These are phyloP conservation scores for Corymbia calophylla DNA, from an alignment of 441 rosid species.

Conservation along the genomic window DNA sequence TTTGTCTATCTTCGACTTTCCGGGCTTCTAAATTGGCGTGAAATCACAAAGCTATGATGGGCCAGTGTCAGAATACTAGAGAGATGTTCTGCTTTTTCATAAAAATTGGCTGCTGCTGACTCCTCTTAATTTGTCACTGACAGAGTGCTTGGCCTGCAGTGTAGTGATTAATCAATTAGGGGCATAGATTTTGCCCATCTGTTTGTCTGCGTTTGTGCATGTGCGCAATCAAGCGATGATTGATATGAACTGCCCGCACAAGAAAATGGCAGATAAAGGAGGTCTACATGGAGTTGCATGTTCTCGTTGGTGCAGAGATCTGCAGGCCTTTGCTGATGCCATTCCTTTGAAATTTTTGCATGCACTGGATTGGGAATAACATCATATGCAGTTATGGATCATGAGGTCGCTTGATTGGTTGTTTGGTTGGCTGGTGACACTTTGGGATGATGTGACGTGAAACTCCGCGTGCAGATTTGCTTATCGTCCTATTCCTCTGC, in stretches of 20 bases:
- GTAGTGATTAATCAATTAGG: not conserved
- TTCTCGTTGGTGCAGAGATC: not conserved
- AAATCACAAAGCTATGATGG: not conserved
- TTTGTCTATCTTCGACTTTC: not conserved
- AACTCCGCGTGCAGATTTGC: not conserved
- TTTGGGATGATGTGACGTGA: not conserved
- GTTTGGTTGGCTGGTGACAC: not conserved
- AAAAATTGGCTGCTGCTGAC: not conserved
- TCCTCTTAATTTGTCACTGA: not conserved
- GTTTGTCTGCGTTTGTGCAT: not conserved
- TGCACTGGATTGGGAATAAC: not conserved
- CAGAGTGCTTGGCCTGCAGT: not conserved
- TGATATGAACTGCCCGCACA: not conserved
- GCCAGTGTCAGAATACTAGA: not conserved
- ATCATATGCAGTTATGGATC: not conserved
- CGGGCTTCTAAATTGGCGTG: not conserved
- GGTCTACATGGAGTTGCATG: not conserved
- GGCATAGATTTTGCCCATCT: not conserved
- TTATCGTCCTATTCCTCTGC: not conserved
- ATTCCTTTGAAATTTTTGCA: not conserved
- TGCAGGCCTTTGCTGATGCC: not conserved
- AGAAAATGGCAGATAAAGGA: not conserved
- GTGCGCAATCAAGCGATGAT: not conserved
- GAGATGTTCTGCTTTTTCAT: not conserved
- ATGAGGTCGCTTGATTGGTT: not conserved